These are phyloP conservation scores for Saturnispora halmiae DNA, from an alignment of 805 yeast genomes.

Conservation along the genomic window DNA sequence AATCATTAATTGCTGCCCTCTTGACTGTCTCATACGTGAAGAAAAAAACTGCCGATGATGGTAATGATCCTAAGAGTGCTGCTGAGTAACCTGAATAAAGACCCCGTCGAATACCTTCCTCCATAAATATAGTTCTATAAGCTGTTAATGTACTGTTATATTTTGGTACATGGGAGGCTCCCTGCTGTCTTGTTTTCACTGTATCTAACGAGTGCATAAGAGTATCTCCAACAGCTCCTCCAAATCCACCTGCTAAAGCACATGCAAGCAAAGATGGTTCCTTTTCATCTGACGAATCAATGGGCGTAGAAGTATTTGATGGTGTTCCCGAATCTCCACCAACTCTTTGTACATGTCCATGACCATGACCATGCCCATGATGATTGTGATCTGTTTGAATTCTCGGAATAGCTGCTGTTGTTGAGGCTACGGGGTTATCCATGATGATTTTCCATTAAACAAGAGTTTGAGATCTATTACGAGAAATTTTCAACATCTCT, in stretches of 20 bases:
- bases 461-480: not conserved
- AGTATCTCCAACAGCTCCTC: slow-evolving; percentile 89
- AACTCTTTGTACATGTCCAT: not conserved
- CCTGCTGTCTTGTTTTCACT: slow-evolving; percentile 95
- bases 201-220: slow-evolving; percentile 95
- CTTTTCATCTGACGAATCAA: not conserved
- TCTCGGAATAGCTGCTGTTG: not conserved
- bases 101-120: slow-evolving; percentile 82
- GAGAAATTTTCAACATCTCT: slow-evolving; percentile 54
- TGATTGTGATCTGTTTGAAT: not conserved
- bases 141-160: slow-evolving; percentile 73
- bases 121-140: slow-evolving; percentile 58
- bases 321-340: not conserved
- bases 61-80: slow-evolving; percentile 86
- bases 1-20: slow-evolving; percentile 55
- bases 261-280: slow-evolving; percentile 45
- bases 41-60: slow-evolving; percentile 90
- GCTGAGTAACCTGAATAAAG: slow-evolving; percentile 89
- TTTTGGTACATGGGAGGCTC: slow-evolving; percentile 61
- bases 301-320: not conserved
- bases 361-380: not conserved
- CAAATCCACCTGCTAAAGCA: slow-evolving; percentile 86
- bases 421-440: slow-evolving; percentile 1
- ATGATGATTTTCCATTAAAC: not conserved
- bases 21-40: slow-evolving; percentile 82